Evolutionary conservation across 164 flowering plant genomes (phyloP), one percentile per base, ranked within the genome.

Genomic region (Euptelea pleiosperma): DNA sequence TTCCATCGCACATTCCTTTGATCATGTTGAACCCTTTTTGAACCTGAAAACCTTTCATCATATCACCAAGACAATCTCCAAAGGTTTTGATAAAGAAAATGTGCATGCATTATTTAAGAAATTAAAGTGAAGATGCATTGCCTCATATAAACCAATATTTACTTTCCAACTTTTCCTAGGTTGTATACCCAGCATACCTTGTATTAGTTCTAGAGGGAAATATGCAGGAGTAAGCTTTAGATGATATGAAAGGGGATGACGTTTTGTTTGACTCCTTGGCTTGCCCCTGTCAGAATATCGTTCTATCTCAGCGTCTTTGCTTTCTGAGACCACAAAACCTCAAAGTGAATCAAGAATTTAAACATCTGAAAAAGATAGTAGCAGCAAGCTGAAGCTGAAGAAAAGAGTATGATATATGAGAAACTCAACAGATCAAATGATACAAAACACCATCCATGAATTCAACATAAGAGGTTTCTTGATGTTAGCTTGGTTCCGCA

Each of bases 1-100:
- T 74, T 69, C 83, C 83, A 79, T 2, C 70, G 71, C 41, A 72
- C 71, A 46, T 70, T 74, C 68, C 63, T 76, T 52, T 42, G 49
- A 36, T 57, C 62, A 51, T 41, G 73, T 26, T 52, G 48, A 63
- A 22, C 61, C 29, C 48, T 46, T 46, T 45, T 70, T 19, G 55
- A 31, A 68, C 73, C 82, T 77, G 55, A 59, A 6, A 55, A 21
- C 12, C n/a, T 15, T 42, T 57, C 51, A 67, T 28, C 24, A 55
- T 52, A 33, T 37, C 16, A 48, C 2, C 12, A 42, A 14, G 54
- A 25, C 29, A 18, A 36, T 14, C n/a, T 15, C 36, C 29, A 51
- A 33, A 19, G 15, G 25, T 18, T 39, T 42, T 42, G 36, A 58
- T 37, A 24, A 47, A 21, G 5, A 58, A 35, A 52, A 3, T 14